Conservation (phyloP, 2,329 filamentous ascomycete genomes). For the Talaromyces sp. region DNA sequence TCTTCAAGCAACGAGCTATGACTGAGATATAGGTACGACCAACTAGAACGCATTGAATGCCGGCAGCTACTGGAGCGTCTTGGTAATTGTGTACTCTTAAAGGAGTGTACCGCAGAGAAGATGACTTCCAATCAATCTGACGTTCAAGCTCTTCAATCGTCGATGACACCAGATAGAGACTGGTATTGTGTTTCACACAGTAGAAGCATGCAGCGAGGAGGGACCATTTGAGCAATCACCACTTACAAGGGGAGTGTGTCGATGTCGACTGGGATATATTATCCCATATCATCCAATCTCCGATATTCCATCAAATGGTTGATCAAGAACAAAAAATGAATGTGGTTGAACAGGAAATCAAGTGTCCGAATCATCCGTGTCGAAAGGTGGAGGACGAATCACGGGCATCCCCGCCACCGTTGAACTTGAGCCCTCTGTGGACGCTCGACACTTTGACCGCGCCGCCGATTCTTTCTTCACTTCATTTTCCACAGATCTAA, state of each 20-base stretch:
- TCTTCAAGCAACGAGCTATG: background rate
- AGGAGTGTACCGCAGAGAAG: background rate
- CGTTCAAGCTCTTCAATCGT: background rate
- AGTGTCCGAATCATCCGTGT: background rate
- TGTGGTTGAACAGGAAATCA: background rate
- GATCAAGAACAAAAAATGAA: background rate
- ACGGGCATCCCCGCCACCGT: slow-evolving; percentile 7
- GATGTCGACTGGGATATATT: too few species aligned
- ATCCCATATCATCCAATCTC: background rate
- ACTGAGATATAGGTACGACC: background rate
- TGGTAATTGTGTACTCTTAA: background rate
- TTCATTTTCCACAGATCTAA: background rate
- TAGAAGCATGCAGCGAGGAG: background rate
- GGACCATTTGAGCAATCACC: background rate
- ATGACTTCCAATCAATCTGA: too few species aligned
- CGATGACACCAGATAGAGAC: background rate
- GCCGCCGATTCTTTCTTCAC: background rate
- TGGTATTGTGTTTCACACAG: background rate
- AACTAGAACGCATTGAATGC: background rate
- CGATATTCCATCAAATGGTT: background rate
- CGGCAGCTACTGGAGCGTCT: background rate
- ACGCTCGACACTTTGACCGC: background rate
- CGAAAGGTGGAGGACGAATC: background rate
- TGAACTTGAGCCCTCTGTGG: background rate
- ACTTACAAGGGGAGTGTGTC: background rate